Conservation (phyloP, 2,329 filamentous ascomycete genomes). For the Paraphaeosphaeria sporulosa region DNA sequence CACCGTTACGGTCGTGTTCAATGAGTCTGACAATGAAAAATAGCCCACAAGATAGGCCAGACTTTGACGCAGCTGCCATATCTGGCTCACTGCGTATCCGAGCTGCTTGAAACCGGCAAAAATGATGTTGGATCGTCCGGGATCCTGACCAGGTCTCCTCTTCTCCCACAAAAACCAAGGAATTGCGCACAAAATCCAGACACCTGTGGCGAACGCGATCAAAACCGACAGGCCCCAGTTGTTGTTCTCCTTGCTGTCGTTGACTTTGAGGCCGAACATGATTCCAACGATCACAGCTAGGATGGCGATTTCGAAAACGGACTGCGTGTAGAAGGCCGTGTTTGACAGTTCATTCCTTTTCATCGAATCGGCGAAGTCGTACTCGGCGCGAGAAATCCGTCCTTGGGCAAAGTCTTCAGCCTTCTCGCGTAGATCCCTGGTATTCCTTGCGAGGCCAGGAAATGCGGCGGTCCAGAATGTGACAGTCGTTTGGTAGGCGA, state of each 20-base stretch:
- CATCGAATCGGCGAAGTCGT: conserved; percentile 52
- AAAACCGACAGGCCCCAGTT: conserved; percentile 72
- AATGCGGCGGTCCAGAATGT: conserved; percentile 70
- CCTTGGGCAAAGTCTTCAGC: conserved; percentile 56
- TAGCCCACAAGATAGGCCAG: conserved; percentile 65
- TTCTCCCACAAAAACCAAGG: conserved; percentile 75
- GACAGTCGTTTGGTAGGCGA: conserved; percentile 71
- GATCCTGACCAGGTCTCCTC: conserved; percentile 65
- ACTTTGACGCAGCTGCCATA: conserved; percentile 71
- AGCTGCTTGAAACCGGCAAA: conserved; percentile 68
- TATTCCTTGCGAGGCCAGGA: conserved; percentile 64
- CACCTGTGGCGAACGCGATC: conserved; percentile 69
- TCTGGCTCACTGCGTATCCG: conserved; percentile 63
- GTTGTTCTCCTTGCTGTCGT: conserved; percentile 66
- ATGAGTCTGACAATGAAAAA: conserved; percentile 15
- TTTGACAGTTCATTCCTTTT: conserved; percentile 23
- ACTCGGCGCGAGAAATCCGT: conserved; percentile 64
- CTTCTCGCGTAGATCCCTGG: conserved; percentile 59
- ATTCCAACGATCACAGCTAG: conserved; percentile 50
- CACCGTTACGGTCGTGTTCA: conserved; percentile 75
- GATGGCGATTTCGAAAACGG: conserved; percentile 56
- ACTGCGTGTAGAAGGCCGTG: conserved; percentile 29
- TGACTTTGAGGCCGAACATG: conserved; percentile 63
- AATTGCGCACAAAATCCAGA: conserved; percentile 69
- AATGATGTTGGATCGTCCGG: conserved; percentile 60